Evolutionary conservation across 108 stramenopile species (phyloP).

Genomic region (Nitzschia putrida): DNA sequence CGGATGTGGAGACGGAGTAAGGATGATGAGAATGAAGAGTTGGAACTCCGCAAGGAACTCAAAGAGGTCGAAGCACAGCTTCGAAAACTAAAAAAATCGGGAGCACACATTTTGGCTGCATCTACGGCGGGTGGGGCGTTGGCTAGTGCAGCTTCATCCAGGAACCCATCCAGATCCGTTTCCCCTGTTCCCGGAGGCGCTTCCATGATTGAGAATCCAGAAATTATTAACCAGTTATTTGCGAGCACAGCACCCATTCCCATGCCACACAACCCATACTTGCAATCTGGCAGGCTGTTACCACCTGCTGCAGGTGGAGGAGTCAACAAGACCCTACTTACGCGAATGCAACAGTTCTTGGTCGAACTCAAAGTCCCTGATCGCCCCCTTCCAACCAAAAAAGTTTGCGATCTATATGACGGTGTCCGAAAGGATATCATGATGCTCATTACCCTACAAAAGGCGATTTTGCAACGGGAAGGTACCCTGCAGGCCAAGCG

Average conservation of each 20-base stretch:
- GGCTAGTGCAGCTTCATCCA: constrained; percentile 33
- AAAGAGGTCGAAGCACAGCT: constrained; percentile 75
- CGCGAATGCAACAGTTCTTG: constrained; percentile 75
- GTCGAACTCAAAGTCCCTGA: constrained; percentile 65
- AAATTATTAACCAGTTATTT: constrained; percentile 47
- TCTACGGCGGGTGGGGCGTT: constrained; percentile 8
- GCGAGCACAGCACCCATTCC: constrained; percentile 76
- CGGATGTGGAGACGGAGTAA: constrained; percentile 77
- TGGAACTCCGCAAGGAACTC: constrained; percentile 71
- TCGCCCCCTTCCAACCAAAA: constrained; percentile 75
- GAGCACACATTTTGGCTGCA: constrained; percentile 65
- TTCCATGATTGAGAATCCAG: constrained; percentile 18
- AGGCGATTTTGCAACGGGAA: constrained; percentile 76
- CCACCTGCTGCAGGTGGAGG: constrained; percentile 78
- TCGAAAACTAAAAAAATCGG: constrained; percentile 80
- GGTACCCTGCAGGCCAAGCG: constrained; percentile 62
- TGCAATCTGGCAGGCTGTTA: constrained; percentile 81
- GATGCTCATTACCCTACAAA: constrained; percentile 75
- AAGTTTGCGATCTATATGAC: constrained; percentile 88
- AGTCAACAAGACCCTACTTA: constrained; percentile 73
- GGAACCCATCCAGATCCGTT: constrained; percentile 37
- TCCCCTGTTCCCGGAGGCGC: constrained; percentile 33
- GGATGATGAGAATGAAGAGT: constrained; percentile 82
- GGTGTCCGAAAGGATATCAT: constrained; percentile 77
- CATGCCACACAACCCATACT: constrained; percentile 75